phyloP scores from a whole-genome alignment of 768 basidiomycete species.

The Tricholoma terreum region DNA sequence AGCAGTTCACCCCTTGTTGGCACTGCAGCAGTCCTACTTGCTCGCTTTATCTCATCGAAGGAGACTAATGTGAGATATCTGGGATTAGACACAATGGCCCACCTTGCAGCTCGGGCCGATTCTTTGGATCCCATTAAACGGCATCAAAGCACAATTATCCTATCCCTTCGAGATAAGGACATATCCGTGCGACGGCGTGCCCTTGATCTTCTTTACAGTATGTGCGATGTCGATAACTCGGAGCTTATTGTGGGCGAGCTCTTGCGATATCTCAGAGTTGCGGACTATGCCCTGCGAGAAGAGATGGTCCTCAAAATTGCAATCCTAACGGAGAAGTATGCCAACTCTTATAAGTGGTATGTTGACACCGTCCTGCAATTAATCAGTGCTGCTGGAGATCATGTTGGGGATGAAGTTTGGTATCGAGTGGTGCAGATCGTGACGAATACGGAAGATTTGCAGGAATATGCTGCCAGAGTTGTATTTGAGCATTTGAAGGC shows the following conservation, averaged over 20 bases:
- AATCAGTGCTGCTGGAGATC: slow-evolving; percentile 95
- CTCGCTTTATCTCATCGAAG: slow-evolving; percentile 95
- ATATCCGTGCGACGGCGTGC: slow-evolving; percentile 94
- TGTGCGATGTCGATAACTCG: slow-evolving; percentile 98
- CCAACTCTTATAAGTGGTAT: slow-evolving; percentile 97
- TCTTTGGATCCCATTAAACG: slow-evolving; percentile 90
- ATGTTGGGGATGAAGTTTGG: slow-evolving; percentile 99
- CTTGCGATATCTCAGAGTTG: slow-evolving; percentile 89
- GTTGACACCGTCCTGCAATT: slow-evolving; percentile 96
- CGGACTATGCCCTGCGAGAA: slow-evolving; percentile 94
- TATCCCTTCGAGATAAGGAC: slow-evolving; percentile 93
- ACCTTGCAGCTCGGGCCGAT: slow-evolving; percentile 91
- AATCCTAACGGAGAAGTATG: slow-evolving; percentile 98
- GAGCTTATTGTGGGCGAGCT: slow-evolving; percentile 95
- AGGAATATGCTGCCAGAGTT: slow-evolving; percentile 92
- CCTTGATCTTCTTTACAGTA: slow-evolving; percentile 94
- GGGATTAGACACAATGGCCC: slow-evolving; percentile 96
- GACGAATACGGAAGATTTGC: slow-evolving; percentile 96
- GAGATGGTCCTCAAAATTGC: slow-evolving; percentile 99
- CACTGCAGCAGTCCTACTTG: slow-evolving; percentile 86
- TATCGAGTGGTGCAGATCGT: slow-evolving; percentile 98
- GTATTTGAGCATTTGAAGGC: slow-evolving; percentile 86
- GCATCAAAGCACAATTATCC: slow-evolving; percentile 93
- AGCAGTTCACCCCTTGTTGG: slow-evolving; percentile 85
- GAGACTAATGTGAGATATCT: slow-evolving; percentile 99